Evolutionary conservation across 148 eudicot species (phyloP), one percentile per base, ranked within the genome.

Genomic region (Silene conica): DNA sequence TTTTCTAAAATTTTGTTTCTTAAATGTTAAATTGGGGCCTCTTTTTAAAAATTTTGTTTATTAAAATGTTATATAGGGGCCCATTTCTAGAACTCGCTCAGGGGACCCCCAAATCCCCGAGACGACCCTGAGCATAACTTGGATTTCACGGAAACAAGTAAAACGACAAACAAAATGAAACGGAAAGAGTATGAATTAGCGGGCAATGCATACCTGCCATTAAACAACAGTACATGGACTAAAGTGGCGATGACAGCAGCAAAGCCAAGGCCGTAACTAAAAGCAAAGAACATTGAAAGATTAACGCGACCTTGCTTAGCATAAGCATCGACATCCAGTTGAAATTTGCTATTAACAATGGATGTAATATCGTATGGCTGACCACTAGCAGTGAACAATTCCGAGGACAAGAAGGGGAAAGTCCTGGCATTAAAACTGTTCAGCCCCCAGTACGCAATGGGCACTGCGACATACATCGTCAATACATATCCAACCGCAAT

Each of bases 221-320:
- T 80, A 83, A 92, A 92, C 80, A 86, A 76, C 73, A 73, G 78
- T 14, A 92, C 97, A 74, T 90, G 97, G 1, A 96, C 79, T 6
- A 92, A 67, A 20, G 93, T 92, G 20, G 97, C 80, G 3, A 92
- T 89, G 23, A 92, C 89, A 59, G 97, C 81, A 0, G 97, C 97
- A 58, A 92, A 92, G n/a, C 97, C 96, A 72, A 92, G 85, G 20
- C 97, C 97, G 71, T 90, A 92, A 45, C 87, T 87, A 22, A 92
- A 83, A 5, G 96, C 96, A 25, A 92, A 92, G 78, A 90, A 86
- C 87, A 81, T 82, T 82, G 96, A 90, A 20, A 92, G 79, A 72
- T 90, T 81, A 79, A 92, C 84, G 6, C 69, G 52, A 58, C 97
- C 97, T 78, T 90, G 86, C 70, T 90, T 64, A 16, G 74, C 77